A percentile compares a stretch with the other conserved stretches of the same genome.
Evolutionary conservation across 257 asterid species (phyloP).

Genomic region (Apocynum venetum): DNA sequence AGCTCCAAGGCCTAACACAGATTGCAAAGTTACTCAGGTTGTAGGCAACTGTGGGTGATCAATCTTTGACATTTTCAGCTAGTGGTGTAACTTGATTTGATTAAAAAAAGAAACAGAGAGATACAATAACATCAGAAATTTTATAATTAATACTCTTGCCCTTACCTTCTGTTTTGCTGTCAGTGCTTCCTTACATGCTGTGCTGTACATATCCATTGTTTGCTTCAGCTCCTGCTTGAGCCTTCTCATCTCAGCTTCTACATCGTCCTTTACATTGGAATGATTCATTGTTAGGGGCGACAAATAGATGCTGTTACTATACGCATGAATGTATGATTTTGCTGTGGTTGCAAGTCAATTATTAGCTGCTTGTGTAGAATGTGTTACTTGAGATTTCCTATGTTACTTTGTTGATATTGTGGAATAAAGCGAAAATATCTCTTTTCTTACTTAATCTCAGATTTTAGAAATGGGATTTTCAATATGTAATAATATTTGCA

Average conservation of each 20-base stretch:
- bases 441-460: background rate
- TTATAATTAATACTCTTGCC: background rate
- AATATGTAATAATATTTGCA: background rate
- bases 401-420: too few species aligned
- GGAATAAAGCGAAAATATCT: too few species aligned
- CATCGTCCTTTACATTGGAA: constrained; percentile 54
- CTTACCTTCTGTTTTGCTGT: constrained; percentile 75
- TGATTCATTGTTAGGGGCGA: background rate
- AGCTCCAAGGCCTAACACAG: constrained; percentile 64
- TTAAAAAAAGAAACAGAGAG: background rate
- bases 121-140: background rate
- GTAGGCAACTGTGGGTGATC: background rate
- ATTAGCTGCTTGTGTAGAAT: background rate
- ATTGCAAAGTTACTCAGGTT: background rate
- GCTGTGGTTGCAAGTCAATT: background rate
- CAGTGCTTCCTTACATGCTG: constrained; percentile 90
- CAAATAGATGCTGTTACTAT: background rate
- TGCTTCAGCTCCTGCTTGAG: constrained; percentile 85
- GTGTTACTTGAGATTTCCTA: background rate
- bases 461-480: background rate
- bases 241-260: constrained; percentile 95
- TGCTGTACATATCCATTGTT: constrained; percentile 96
- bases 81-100: background rate
- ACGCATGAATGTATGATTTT: background rate
- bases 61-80: background rate